Evolutionary conservation across 2,329 filamentous ascomycete species (phyloP), one percentile per base, ranked within the genome.

Genomic region (Trichoderma atrobrunneum): DNA sequence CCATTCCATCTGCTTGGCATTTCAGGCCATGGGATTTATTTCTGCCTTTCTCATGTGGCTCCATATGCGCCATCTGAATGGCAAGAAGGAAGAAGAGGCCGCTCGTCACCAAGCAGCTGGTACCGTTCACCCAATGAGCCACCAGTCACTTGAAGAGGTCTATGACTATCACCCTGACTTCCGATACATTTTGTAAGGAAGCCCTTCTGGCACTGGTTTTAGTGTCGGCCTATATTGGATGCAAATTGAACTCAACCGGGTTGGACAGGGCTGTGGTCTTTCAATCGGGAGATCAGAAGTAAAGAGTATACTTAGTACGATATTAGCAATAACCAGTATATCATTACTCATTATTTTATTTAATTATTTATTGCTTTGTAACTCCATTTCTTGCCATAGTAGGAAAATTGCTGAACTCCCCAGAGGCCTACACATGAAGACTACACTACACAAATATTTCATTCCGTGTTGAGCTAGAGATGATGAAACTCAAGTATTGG

Each of bases 141-240:
- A 16, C 7, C 28, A 36, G 7, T 56, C 63, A 2, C 63, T 66
- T 39, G 63, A 66, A 26, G 63, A 66, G 32, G 63, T n/a, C 12
- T 66, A 66, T 16, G 63, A 66, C 63, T 56, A 66, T 21, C 63
- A 66, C 6, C 63, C 63, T 8, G 32, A 56, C 11, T 66, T 66
- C 32, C 63, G 63, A 10, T 66, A 66, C 6, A 32, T 66, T 18
- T 39, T 66, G 32, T 66, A 51, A 57, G 24, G 54, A 18, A 26
- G 26, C 14, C 1, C 3, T 3, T 10, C 26, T 28, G 7, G 26
- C 24, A 24, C n/a, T 24, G 4, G 3, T 24, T 51, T 24, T 51
- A 14, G n/a, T 21, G 11, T 12, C n/a, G 21, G 5, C 11, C 1
- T 1, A 6, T 21, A 11, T 24, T 51, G n/a, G n/a, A 51, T 51